Base-by-base conservation (phyloP, 176 grass and related monocot species). In the Dactylis glomerata region DNA sequence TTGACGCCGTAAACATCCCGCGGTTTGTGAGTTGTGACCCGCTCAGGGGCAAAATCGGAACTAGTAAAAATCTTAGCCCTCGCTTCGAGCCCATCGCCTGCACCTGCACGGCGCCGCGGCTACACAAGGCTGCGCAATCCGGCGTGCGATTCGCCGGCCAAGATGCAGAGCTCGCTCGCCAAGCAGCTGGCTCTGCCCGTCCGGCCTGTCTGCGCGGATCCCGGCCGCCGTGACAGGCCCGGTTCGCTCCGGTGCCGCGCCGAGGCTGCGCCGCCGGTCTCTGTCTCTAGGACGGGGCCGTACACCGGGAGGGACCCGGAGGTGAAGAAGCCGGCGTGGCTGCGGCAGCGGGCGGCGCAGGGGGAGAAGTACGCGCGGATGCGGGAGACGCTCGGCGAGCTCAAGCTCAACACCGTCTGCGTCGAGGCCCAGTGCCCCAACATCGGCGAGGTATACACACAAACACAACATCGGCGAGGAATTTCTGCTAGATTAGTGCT, bases 391-490 rank as follows among this genome's bases (percentile, higher is more conserved):
- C 84, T 98, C 5, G 78, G 86, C 23, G 89, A 88, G 52, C 80
- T 98, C 77, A 95, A 95, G 89, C 96, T 93, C 68, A 98, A 93
- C 82, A 95, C 92, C 42, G 92, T 98, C 80, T 98, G 96, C 59
- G 92, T 93, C 8, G 96, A 98, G 85, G 96, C 96, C 9, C 93
- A 98, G 52, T 98, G 96, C 77, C 96, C 96, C 66, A 98, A 98
- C 81, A 98, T 98, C 73, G 93, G 96, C 78, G 96, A 98, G 96
- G 96, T 95, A 84, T 19, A 23, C 79, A 27, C 44, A 33, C 61
- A 34, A 5, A 2, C 79, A 52, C 63, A 0, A 4, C 63, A n/a
- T n/a, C n/a, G n/a, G n/a, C n/a, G n/a, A 28, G 20, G 28, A 11
- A 51, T 81, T 81, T 26, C 44, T 36, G 58, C n/a, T 7, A 47